Conservation (phyloP, 192 early-diverging fungal species). For the Coemansia guatemalensis region DNA sequence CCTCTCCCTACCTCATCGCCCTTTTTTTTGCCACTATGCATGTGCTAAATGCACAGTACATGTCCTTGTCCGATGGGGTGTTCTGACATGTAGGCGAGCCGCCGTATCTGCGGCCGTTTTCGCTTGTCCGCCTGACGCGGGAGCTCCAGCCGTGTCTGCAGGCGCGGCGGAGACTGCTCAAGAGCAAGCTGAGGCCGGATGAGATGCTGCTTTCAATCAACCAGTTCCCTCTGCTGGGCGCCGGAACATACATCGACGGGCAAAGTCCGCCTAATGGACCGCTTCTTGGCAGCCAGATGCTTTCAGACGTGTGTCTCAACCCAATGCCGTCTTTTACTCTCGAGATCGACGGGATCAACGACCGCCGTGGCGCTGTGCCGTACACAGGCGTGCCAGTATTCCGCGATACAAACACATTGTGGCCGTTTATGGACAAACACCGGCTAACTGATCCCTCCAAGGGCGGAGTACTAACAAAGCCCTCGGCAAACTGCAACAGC, state of each 20-base stretch:
- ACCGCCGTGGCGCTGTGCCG: slow-evolving; percentile 89
- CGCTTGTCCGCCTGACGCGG: slow-evolving; percentile 33
- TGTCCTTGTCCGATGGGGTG: not conserved
- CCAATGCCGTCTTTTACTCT: slow-evolving; percentile 88
- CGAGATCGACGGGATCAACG: slow-evolving; percentile 86
- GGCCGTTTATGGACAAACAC: slow-evolving; percentile 78
- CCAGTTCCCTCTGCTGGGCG: slow-evolving; percentile 88
- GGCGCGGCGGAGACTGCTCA: slow-evolving; percentile 67
- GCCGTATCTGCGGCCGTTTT: slow-evolving; percentile 31
- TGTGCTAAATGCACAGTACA: not conserved
- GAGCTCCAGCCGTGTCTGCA: slow-evolving; percentile 25
- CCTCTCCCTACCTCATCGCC: not conserved
- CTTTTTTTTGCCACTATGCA: slow-evolving; percentile 1
- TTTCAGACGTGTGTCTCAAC: slow-evolving; percentile 90
- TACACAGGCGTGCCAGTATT: slow-evolving; percentile 92
- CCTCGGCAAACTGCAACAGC: slow-evolving; percentile 15
- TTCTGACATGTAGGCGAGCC: slow-evolving; percentile 40
- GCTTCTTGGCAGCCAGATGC: slow-evolving; percentile 77
- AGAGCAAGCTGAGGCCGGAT: slow-evolving; percentile 62
- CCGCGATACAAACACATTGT: slow-evolving; percentile 82
- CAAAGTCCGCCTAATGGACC: slow-evolving; percentile 65
- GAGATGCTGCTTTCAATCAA: slow-evolving; percentile 83
- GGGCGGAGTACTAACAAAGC: not conserved
- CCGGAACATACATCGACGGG: slow-evolving; percentile 63
- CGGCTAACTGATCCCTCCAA: slow-evolving; percentile 42